A percentile compares a stretch with the other conserved stretches of the same genome.
phyloP scores from a whole-genome alignment of 2,329 filamentous ascomycete genomes.

The Colletotrichum costaricense region DNA sequence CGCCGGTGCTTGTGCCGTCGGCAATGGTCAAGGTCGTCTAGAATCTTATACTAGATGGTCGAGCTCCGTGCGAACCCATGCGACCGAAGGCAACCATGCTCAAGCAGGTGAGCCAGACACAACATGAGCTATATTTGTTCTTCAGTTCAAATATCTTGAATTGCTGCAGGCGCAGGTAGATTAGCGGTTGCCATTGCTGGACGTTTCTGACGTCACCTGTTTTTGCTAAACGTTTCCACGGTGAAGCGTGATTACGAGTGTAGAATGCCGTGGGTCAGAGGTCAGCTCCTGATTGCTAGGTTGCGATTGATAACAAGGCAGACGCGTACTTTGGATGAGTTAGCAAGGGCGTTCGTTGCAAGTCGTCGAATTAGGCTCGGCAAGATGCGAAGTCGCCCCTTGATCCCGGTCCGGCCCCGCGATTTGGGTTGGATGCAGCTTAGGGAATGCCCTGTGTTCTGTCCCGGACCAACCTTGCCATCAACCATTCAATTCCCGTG shows the following conservation, averaged over 20 bases:
- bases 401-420: constrained; percentile 36
- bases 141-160: background rate
- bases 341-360: constrained; percentile 23
- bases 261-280: background rate
- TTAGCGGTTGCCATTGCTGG: background rate
- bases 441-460: constrained; percentile 15
- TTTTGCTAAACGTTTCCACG: background rate
- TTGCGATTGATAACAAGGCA: background rate
- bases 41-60: background rate
- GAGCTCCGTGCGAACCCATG: background rate
- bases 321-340: background rate
- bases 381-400: constrained; percentile 22
- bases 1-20: background rate
- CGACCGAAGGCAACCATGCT: constrained; percentile 4
- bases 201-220: background rate
- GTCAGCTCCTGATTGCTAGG: background rate
- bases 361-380: constrained; percentile 37
- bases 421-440: constrained; percentile 36
- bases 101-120: background rate
- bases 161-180: background rate
- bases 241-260: background rate
- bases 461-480: constrained; percentile 10
- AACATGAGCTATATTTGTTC: background rate
- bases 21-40: background rate
- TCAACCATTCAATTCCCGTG: constrained; percentile 15